Evolutionary conservation across 495 filamentous ascomycete genomes (phyloP).

Genomic region (Gamarada debralockiae): DNA sequence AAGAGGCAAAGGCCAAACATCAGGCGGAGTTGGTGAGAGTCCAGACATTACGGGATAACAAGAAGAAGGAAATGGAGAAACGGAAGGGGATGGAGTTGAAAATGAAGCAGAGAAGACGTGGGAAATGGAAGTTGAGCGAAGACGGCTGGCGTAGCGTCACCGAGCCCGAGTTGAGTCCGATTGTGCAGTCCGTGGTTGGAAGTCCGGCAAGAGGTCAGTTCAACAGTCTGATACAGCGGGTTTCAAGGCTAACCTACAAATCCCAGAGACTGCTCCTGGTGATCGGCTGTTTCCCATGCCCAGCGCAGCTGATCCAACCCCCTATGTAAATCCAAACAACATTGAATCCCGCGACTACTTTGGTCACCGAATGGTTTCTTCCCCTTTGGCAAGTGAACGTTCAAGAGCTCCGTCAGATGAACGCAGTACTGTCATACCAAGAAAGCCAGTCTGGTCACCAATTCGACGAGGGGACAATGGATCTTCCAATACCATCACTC

Average conservation of each 20-base stretch:
- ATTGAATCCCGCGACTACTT: slow-evolving; percentile 31
- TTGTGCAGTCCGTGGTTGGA: slow-evolving; percentile 36
- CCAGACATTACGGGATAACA: slow-evolving; percentile 18
- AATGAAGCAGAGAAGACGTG: slow-evolving; percentile 33
- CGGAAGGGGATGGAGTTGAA: slow-evolving; percentile 30
- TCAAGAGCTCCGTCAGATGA: not conserved
- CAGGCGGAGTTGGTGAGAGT: slow-evolving; percentile 23
- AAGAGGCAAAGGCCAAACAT: slow-evolving; percentile 6
- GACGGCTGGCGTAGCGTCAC: slow-evolving; percentile 45
- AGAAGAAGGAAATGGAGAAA: slow-evolving; percentile 30
- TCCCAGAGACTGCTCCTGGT: slow-evolving; percentile 20
- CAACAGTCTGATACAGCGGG: slow-evolving; percentile 5
- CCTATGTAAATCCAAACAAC: slow-evolving; percentile 8
- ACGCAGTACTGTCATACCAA: not conserved
- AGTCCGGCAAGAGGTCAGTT: slow-evolving; percentile 28
- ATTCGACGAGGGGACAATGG: slow-evolving; percentile 1
- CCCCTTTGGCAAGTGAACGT: slow-evolving; percentile 1
- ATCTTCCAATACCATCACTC: slow-evolving; percentile 18
- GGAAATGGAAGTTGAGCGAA: slow-evolving; percentile 37
- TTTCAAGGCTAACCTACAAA: slow-evolving; percentile 21
- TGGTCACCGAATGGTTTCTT: slow-evolving; percentile 22
- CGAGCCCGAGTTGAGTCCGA: slow-evolving; percentile 42
- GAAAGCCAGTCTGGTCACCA: slow-evolving; percentile 16
- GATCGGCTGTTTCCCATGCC: slow-evolving; percentile 19
- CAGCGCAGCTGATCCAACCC: slow-evolving; percentile 18